Evolutionary conservation across 805 yeast genomes (phyloP).

Genomic region (Saturnispora dispora): DNA sequence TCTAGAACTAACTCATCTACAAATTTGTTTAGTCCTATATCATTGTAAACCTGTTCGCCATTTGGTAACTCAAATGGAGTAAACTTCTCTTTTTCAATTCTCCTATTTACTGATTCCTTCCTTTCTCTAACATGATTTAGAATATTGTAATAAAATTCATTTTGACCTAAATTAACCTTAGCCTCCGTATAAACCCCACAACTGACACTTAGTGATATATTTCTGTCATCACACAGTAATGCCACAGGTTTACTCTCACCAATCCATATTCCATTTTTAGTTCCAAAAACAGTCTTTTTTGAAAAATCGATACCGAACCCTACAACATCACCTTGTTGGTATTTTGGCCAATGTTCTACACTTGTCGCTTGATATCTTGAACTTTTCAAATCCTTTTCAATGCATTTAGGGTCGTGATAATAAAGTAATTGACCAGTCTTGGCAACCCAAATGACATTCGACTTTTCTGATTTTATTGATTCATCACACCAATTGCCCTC

Average conservation of each 20-base stretch:
- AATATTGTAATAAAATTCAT: constrained; percentile 40
- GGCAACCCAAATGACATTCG: constrained; percentile 41
- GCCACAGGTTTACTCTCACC: constrained; percentile 35
- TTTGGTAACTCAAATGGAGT: constrained; percentile 6
- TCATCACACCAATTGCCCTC: constrained; percentile 4
- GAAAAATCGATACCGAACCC: constrained; percentile 80
- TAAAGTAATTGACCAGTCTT: constrained; percentile 38
- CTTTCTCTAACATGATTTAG: constrained; percentile 34
- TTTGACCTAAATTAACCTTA: constrained; percentile 45
- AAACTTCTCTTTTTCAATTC: constrained; percentile 13
- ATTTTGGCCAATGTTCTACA: constrained; percentile 28
- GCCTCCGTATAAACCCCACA: constrained; percentile 25
- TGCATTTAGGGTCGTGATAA: constrained; percentile 28
- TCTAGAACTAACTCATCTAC: constrained; percentile 24
- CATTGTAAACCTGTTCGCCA: constrained; percentile 11
- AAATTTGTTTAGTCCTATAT: constrained; percentile 14
- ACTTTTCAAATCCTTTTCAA: not conserved
- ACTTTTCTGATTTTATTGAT: constrained; percentile 3
- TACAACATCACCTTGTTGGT: constrained; percentile 52
- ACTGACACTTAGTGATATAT: not conserved
- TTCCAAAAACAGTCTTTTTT: constrained; percentile 56
- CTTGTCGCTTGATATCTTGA: not conserved
- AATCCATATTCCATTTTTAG: constrained; percentile 67
- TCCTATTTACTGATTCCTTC: constrained; percentile 24
- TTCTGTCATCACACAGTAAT: not conserved